phyloP scores from a whole-genome alignment of 495 filamentous ascomycete genomes.

The Aspergillus ellipticus region DNA sequence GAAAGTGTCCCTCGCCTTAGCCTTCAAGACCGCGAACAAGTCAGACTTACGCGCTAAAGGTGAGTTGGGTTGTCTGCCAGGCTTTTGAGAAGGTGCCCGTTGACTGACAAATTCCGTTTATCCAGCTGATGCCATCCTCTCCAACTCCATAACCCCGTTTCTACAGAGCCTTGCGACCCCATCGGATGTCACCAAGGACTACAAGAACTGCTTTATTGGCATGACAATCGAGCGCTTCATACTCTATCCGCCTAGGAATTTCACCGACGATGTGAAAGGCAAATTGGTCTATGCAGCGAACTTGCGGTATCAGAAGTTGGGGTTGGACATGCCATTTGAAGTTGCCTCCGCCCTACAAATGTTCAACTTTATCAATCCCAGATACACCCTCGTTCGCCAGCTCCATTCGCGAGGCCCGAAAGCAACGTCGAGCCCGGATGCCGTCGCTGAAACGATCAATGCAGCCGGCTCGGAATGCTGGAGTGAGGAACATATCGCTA shows the following conservation, averaged over 20 bases:
- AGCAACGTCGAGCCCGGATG: conserved; percentile 50
- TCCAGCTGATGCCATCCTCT: conserved; percentile 78
- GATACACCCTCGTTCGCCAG: conserved; percentile 66
- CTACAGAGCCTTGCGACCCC: conserved; percentile 63
- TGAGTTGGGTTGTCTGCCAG: conserved; percentile 34
- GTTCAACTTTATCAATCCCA: conserved; percentile 61
- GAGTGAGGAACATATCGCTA: conserved; percentile 76
- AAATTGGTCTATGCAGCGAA: conserved; percentile 64
- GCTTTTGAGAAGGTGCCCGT: background rate
- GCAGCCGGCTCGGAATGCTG: conserved; percentile 64
- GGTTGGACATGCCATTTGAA: conserved; percentile 61
- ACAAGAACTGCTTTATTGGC: conserved; percentile 62
- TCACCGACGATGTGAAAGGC: conserved; percentile 68
- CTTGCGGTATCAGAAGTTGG: conserved; percentile 61
- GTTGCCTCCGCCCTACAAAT: conserved; percentile 72
- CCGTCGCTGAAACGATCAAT: conserved; percentile 60
- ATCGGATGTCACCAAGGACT: conserved; percentile 57
- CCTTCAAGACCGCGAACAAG: conserved; percentile 76
- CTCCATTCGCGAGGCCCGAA: conserved; percentile 72
- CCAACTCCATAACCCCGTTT: conserved; percentile 69
- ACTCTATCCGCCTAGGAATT: conserved; percentile 74
- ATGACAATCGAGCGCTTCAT: conserved; percentile 77
- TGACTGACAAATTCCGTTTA: conserved; percentile 24
- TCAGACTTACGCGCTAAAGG: conserved; percentile 85
- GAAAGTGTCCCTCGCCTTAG: conserved; percentile 83